Percentiles rank a stretch among this genome's conserved stretches.
Evolutionary conservation across 441 rosid genomes (phyloP).

Genomic region (Hura crepitans): DNA sequence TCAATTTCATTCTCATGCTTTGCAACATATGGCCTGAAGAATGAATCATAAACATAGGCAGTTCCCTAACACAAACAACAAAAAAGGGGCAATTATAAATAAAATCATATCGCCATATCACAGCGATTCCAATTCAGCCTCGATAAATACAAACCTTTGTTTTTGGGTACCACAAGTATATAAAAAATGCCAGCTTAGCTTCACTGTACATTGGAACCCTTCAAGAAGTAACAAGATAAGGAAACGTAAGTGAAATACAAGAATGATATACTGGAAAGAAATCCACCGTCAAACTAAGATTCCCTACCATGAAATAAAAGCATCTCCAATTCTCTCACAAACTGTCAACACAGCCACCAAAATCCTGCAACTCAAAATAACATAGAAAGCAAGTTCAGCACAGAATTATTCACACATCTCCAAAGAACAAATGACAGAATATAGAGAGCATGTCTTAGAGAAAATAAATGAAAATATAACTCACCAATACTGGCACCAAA

Average conservation of each 20-base stretch:
- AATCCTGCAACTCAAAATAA: conserved; percentile 59
- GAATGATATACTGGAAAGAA: not conserved
- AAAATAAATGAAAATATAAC: conserved; percentile 14
- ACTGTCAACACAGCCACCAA: conserved; percentile 75
- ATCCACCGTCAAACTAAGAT: conserved; percentile 15
- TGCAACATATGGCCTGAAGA: conserved; percentile 82
- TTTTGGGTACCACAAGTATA: conserved; percentile 75
- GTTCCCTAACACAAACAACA: conserved; percentile 60
- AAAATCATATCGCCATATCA: not conserved
- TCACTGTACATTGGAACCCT: conserved; percentile 88
- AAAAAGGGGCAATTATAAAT: conserved; percentile 6
- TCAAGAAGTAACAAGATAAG: conserved; percentile 27
- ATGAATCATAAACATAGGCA: conserved; percentile 78
- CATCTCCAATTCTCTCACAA: conserved; percentile 71
- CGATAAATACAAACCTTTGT: conserved; percentile 45
- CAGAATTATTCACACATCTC: not conserved
- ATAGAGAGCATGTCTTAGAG: not conserved
- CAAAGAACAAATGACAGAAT: not conserved
- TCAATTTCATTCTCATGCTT: conserved; percentile 93
- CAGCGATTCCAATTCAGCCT: not conserved
- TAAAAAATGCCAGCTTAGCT: conserved; percentile 67
- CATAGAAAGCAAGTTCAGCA: not conserved
- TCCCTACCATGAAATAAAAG: conserved; percentile 65
- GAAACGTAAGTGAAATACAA: conserved; percentile 8
- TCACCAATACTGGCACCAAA: conserved; percentile 99